These are phyloP conservation scores for Aspergillus piperis DNA, from an alignment of 2,329 filamentous ascomycete species.

Conservation along the genomic window DNA sequence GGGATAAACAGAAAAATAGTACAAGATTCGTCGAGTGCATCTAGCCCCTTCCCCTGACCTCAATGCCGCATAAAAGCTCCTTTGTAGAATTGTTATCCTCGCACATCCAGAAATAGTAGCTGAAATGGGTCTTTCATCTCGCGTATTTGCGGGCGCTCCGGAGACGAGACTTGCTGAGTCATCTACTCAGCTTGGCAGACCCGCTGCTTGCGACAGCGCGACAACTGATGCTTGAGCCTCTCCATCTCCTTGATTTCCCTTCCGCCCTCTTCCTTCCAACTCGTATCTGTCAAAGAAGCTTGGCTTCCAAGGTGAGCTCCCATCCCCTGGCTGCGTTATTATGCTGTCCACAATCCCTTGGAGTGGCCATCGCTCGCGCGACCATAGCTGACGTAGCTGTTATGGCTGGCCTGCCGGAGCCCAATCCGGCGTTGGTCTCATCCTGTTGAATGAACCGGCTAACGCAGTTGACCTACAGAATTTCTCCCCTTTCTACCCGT, in stretches of 20 bases:
- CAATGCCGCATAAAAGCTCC: neutral
- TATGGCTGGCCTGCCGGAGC: neutral
- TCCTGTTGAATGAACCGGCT: neutral
- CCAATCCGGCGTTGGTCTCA: neutral
- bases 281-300: slow-evolving; percentile 4
- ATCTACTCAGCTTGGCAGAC: slow-evolving; percentile 34
- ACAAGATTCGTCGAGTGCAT: neutral
- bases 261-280: slow-evolving; percentile 15
- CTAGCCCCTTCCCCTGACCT: neutral
- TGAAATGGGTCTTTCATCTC: neutral
- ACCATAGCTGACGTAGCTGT: slow-evolving; percentile 11
- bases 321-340: neutral
- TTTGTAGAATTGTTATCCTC: neutral
- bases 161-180: slow-evolving; percentile 25
- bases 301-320: slow-evolving; percentile 6
- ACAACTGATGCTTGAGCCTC: slow-evolving; percentile 22
- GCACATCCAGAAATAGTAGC: neutral
- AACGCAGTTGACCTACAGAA: neutral
- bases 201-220: slow-evolving; percentile 37
- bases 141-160: neutral
- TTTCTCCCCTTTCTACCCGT: neutral
- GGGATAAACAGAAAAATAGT: too few relatives aligned
- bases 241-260: slow-evolving; percentile 22
- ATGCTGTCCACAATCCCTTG: neutral
- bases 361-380: neutral